Percentiles rank a stretch among this genome's conserved stretches.
Conservation (phyloP, 108 stramenopile genomes). For the Fragilaria crotonensis region DNA sequence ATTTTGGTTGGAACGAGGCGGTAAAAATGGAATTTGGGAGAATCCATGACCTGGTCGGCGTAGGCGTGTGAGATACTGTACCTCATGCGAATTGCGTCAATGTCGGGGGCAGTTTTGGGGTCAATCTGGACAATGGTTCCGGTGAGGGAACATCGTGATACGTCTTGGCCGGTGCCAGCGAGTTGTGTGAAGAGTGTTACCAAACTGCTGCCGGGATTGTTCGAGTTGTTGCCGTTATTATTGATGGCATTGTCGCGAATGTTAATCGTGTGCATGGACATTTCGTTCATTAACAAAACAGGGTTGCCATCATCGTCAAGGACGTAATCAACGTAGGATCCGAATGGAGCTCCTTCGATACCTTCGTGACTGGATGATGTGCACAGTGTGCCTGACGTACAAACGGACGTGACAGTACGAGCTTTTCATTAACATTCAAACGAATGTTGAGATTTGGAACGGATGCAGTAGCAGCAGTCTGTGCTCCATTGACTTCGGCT, state of each 20-base stretch:
- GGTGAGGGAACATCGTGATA: constrained; percentile 91
- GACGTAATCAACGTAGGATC: constrained; percentile 95
- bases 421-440: constrained; percentile 80
- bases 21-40: constrained; percentile 91
- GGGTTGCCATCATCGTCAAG: constrained; percentile 90
- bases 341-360: constrained; percentile 88
- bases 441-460: constrained; percentile 42
- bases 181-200: constrained; percentile 82
- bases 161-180: constrained; percentile 58
- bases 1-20: constrained; percentile 77
- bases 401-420: constrained; percentile 73
- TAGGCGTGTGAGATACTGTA: constrained; percentile 91
- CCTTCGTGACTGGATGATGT: constrained; percentile 71
- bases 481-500: constrained; percentile 2
- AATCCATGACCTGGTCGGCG: constrained; percentile 93
- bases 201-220: constrained; percentile 21
- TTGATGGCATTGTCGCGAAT: constrained; percentile 42
- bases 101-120: constrained; percentile 54
- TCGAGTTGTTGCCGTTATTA: constrained; percentile 2
- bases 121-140: constrained; percentile 73
- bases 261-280: constrained; percentile 93
- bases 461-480: not conserved
- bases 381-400: constrained; percentile 83
- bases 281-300: constrained; percentile 91
- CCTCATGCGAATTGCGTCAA: constrained; percentile 81